Conservation (phyloP, 1,139 yeast genomes). For the Suhomyces panamericanus region DNA sequence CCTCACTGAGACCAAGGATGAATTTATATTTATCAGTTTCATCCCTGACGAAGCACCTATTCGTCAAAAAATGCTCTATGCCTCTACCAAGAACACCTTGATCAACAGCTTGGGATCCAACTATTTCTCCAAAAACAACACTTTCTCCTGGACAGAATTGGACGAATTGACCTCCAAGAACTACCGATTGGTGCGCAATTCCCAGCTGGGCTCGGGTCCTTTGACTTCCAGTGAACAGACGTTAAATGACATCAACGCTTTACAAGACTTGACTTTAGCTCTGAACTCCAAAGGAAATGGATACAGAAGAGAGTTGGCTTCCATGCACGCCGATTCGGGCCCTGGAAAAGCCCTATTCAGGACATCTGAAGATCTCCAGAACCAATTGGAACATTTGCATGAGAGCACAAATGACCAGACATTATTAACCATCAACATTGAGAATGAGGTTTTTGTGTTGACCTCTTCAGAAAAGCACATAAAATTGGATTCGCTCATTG, state of each 20-base stretch:
- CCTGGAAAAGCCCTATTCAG: slow-evolving; percentile 28
- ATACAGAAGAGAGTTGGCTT: slow-evolving; percentile 35
- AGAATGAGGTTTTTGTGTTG: slow-evolving; percentile 33
- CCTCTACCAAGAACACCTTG: slow-evolving; percentile 80
- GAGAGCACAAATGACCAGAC: slow-evolving; percentile 14
- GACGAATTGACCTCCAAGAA: slow-evolving; percentile 59
- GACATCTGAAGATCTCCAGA: slow-evolving; percentile 26
- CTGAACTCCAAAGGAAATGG: slow-evolving; percentile 18
- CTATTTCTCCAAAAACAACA: slow-evolving; percentile 51
- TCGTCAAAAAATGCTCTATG: slow-evolving; percentile 87
- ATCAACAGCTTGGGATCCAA: slow-evolving; percentile 70
- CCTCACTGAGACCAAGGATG: slow-evolving; percentile 28
- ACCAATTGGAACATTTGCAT: slow-evolving; percentile 23
- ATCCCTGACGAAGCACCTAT: slow-evolving; percentile 88
- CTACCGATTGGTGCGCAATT: slow-evolving; percentile 35
- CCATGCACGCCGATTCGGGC: slow-evolving; percentile 29
- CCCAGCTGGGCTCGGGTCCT: slow-evolving; percentile 43
- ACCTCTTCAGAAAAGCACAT: slow-evolving; percentile 19
- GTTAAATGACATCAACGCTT: slow-evolving; percentile 45
- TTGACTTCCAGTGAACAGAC: slow-evolving; percentile 63
- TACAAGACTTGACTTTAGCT: slow-evolving; percentile 33
- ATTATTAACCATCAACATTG: slow-evolving; percentile 37
- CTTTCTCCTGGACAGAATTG: slow-evolving; percentile 55
- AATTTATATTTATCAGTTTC: slow-evolving; percentile 66
- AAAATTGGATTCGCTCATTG: slow-evolving; percentile 23